Evolutionary conservation across 176 grass and related monocot species (phyloP).

Genomic region (Saccharum officinarum): DNA sequence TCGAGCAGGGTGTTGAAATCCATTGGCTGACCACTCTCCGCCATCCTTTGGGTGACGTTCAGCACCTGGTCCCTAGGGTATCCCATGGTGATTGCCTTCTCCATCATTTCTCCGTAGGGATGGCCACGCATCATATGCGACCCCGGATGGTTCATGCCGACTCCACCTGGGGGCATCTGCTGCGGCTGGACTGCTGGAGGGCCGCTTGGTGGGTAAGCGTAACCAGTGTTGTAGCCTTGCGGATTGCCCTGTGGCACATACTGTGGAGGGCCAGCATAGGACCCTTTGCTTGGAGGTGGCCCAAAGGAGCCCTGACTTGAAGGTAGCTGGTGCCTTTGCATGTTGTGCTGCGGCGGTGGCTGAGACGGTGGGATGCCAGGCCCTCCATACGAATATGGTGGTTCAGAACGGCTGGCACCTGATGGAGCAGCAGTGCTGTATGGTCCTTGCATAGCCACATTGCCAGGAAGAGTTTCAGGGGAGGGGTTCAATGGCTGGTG

Average conservation of each 20-base stretch:
- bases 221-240: constrained; percentile 45
- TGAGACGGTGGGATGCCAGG: constrained; percentile 43
- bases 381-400: constrained; percentile 54
- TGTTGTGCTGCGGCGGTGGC: constrained; percentile 38
- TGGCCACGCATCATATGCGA: constrained; percentile 54
- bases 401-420: constrained; percentile 55
- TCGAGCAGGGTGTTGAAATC: constrained; percentile 94
- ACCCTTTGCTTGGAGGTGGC: constrained; percentile 52
- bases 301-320: constrained; percentile 55
- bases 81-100: constrained; percentile 91
- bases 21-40: constrained; percentile 59
- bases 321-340: constrained; percentile 59
- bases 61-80: constrained; percentile 79
- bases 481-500: constrained; percentile 60
- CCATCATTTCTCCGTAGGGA: constrained; percentile 74
- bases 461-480: constrained; percentile 62
- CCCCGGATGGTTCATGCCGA: constrained; percentile 35
- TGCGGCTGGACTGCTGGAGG: constrained; percentile 38
- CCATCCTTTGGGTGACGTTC: constrained; percentile 69
- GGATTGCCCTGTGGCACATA: constrained; percentile 55
- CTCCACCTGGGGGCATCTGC: constrained; percentile 42
- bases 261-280: constrained; percentile 49
- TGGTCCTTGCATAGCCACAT: constrained; percentile 54
- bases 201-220: constrained; percentile 41
- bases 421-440: constrained; percentile 54